Conservation (phyloP, 1,284 basidiomycete species). For the Moniliella sp. region DNA sequence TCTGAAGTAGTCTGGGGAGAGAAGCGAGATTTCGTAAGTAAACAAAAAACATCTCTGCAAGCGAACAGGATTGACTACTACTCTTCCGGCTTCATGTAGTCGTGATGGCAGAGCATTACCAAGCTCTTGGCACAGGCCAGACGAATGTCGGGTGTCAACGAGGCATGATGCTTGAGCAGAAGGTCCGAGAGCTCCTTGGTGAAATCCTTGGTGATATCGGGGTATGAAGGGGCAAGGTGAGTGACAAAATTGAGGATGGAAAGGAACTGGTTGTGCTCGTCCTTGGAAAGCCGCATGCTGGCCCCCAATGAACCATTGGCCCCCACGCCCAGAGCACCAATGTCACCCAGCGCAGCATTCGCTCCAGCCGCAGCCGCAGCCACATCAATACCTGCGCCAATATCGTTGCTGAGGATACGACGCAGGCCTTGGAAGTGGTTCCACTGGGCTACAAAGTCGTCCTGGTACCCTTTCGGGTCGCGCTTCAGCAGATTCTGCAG, state of each 20-base stretch:
- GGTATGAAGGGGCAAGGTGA: slow-evolving; percentile 41
- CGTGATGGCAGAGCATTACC: slow-evolving; percentile 71
- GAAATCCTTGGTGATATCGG: slow-evolving; percentile 16
- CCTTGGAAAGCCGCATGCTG: slow-evolving; percentile 6
- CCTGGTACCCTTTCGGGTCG: slow-evolving; percentile 69
- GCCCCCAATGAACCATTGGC: background rate
- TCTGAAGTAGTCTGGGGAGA: slow-evolving; percentile 54
- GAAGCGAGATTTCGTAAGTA: background rate
- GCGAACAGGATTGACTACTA: slow-evolving; percentile 36
- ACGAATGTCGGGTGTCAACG: slow-evolving; percentile 21
- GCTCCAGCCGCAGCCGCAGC: slow-evolving; percentile 1
- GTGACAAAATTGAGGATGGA: slow-evolving; percentile 22
- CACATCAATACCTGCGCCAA: slow-evolving; percentile 6
- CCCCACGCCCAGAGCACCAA: no score
- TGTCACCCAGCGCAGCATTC: slow-evolving; percentile 4
- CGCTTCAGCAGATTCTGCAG: slow-evolving; percentile 86
- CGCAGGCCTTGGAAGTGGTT: slow-evolving; percentile 76
- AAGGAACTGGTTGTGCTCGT: slow-evolving; percentile 21
- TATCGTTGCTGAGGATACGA: slow-evolving; percentile 47
- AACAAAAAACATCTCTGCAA: background rate
- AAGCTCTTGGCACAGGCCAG: slow-evolving; percentile 14
- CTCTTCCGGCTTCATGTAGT: slow-evolving; percentile 76
- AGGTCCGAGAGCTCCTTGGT: slow-evolving; percentile 19
- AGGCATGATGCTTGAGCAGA: slow-evolving; percentile 24
- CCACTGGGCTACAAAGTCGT: slow-evolving; percentile 96